Evolutionary conservation across 768 basidiomycete genomes (phyloP), one percentile per base, ranked within the genome.

Genomic region (Boletus sp.): DNA sequence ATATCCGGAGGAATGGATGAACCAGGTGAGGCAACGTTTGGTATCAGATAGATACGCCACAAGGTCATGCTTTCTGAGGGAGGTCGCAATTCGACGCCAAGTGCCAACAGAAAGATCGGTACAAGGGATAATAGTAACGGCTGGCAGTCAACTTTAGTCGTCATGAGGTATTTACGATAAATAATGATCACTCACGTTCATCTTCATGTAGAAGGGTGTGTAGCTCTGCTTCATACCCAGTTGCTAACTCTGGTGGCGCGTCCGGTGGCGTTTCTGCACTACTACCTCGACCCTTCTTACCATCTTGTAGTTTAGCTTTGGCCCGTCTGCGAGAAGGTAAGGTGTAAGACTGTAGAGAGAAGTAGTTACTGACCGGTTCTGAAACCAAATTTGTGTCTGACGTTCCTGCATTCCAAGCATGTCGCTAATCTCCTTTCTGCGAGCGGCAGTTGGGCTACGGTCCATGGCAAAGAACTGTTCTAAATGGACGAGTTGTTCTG

Each of bases 371-470:
- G 29, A 63, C 90, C 90, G 78, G 67, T 93, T 92, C 69, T 93
- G 90, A 64, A 92, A 93, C 91, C 91, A 92, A 47, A 93, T 88
- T 72, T 92, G 91, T 0, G 89, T 91, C 76, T 92, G 91, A 37
- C 90, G 84, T 72, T 92, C 91, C 50, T 88, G 82, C 87, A 93
- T 91, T 15, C 89, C 88, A 5, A 93, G 77, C 54, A 82, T 70
- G 28, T 85, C 81, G 56, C 87, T 84, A 51, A 93, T 90, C 63
- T 91, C 90, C 52, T 83, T 82, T 42, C 91, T 78, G 48, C 84
- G 80, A 11, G 80, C 79, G 2, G 87, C 85, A 3, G 87, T 87
- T 10, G 91, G 91, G 67, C 84, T 88, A 42, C 85, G 79, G 68
- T 92, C 89, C 49, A 73, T 64, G 12, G 82, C 71, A 67, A 92